A percentile compares a stretch with the other conserved stretches of the same genome.
phyloP scores from a whole-genome alignment of 805 yeast species.

The Aciculoconidium aculeatum region DNA sequence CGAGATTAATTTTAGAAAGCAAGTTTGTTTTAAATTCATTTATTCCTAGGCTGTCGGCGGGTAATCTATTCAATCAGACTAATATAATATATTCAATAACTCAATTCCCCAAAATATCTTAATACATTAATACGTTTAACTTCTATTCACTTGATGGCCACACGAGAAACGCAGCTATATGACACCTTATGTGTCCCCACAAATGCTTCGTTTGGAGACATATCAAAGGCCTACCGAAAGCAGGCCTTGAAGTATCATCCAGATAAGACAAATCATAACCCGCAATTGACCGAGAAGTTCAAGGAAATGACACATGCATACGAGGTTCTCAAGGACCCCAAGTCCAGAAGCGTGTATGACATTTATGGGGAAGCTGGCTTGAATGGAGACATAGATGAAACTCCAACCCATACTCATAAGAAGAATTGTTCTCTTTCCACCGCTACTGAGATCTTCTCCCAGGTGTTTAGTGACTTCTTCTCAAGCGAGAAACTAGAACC shows the following conservation, averaged over 20 bases:
- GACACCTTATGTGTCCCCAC: constrained; percentile 29
- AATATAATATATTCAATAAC: too few species aligned
- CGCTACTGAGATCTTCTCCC: constrained; percentile 29
- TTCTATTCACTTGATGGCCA: too few species aligned
- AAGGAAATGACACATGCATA: constrained; percentile 64
- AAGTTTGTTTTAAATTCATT: too few species aligned
- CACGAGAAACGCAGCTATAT: constrained; percentile 27
- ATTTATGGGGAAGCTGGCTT: constrained; percentile 43
- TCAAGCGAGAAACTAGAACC: constrained; percentile 4
- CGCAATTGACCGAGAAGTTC: constrained; percentile 47
- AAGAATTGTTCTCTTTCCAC: constrained; percentile 3
- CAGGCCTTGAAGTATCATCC: constrained; percentile 56
- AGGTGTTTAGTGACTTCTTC: constrained; percentile 25
- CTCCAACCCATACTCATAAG: constrained; percentile 5
- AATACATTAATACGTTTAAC: too few species aligned
- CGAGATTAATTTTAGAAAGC: constrained; percentile 7
- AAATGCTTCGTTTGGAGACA: constrained; percentile 31
- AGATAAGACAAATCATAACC: constrained; percentile 50
- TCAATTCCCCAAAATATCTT: too few species aligned
- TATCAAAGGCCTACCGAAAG: constrained; percentile 29
- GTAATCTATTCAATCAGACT: too few species aligned
- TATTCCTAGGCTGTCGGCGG: too few species aligned
- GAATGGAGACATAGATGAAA: constrained; percentile 19
- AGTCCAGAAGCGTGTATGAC: constrained; percentile 46
- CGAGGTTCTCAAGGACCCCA: constrained; percentile 48